These are phyloP conservation scores for Flagelloscypha sp. DNA, from an alignment of 768 basidiomycete genomes.

Conservation along the genomic window DNA sequence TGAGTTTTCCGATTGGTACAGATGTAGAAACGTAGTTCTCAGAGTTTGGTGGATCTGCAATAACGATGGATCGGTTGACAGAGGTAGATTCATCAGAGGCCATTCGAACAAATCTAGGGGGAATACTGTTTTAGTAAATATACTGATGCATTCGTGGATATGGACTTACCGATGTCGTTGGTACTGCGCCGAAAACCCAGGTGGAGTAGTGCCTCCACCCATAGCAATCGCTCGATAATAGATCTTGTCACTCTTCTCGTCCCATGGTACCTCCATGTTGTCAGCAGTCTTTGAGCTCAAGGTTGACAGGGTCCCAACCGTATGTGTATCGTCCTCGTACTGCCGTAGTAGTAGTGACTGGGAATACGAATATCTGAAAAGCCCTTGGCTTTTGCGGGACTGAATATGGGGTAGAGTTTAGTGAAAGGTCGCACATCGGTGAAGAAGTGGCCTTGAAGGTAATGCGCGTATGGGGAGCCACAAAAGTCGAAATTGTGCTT, in stretches of 20 bases:
- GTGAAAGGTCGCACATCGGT: conserved; percentile 91
- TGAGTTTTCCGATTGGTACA: conserved; percentile 54
- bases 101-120: conserved; percentile 64
- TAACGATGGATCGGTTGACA: conserved; percentile 54
- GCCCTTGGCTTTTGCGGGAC: conserved; percentile 79
- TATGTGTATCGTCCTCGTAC: conserved; percentile 79
- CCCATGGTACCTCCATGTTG: conserved; percentile 84
- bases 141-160: conserved; percentile 9
- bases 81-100: conserved; percentile 42
- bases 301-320: conserved; percentile 76
- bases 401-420: conserved; percentile 88
- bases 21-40: conserved; percentile 50
- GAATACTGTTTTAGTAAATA: neutral
- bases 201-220: conserved; percentile 83
- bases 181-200: conserved; percentile 74
- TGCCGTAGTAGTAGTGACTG: conserved; percentile 91
- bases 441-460: conserved; percentile 92
- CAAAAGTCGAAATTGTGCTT: conserved; percentile 77
- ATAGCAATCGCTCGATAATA: conserved; percentile 98
- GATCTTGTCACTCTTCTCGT: conserved; percentile 74
- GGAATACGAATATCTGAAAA: conserved; percentile 91
- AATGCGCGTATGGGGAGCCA: conserved; percentile 69
- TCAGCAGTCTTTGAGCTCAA: conserved; percentile 71
- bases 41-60: conserved; percentile 56
- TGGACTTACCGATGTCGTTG: conserved; percentile 70